Evolutionary conservation across 768 basidiomycete genomes (phyloP), one percentile per base, ranked within the genome.

Genomic region (Tylopilus intermedius): DNA sequence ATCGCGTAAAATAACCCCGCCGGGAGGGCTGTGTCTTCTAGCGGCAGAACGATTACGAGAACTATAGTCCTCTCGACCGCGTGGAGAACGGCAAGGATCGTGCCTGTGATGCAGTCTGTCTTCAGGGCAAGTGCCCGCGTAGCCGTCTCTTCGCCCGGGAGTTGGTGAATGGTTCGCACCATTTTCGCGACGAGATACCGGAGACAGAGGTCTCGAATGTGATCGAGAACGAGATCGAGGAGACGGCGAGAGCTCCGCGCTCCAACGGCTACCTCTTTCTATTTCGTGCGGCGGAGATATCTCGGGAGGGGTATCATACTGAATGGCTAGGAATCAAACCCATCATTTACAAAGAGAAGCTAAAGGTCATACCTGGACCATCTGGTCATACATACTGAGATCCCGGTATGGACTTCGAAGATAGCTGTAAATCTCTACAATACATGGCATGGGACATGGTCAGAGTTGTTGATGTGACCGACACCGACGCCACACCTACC

Each of bases 341-440:
- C 50, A 51, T 37, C 40, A 27, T 33, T 13, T 22, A n/a, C 38
- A 21, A 4, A n/a, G 8, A 3, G 18, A 30, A 38, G 24, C 4
- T 14, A 47, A 22, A 51, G 29, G 57, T 60, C 45, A n/a, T 59
- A 89, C 93, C 81, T 96, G 93, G 13, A 83, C 89, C 5, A 81
- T 77, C 13, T 76, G 76, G 66, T 97, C 94, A 64, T 94, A 97
- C 10, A 81, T 76, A 47, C 82, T 79, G 22, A 96, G 76, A 68
- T 94, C 91, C 61, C 83, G 82, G 67, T 83, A 95, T 2, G 94
- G 94, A 8, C 92, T 94, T 47, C 94, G 80, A 18, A 95, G 76
- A 66, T 89, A 97, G 39, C 79, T 81, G 66, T 95, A 96, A 37
- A 96, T 78, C 70, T 97, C 94, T 94, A 57, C 0, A 15, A 45